These are phyloP conservation scores for Camellia lanceoleosa DNA, from an alignment of 148 eudicot species.

Conservation along the genomic window DNA sequence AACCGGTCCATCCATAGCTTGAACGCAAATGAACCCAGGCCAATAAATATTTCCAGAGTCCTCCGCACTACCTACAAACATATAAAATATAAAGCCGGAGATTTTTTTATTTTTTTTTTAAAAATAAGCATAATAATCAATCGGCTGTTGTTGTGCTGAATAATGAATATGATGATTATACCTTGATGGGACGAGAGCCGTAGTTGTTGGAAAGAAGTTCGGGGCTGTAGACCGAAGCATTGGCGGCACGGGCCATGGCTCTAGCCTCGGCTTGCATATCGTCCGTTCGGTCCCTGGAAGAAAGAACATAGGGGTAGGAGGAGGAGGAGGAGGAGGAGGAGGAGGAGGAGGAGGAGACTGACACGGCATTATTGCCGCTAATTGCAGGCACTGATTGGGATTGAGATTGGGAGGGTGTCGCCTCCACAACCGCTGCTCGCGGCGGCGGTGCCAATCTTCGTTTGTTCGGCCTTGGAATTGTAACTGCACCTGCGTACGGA, in stretches of 20 bases:
- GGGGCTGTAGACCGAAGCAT: conserved; percentile 74
- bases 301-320: conserved; percentile 19
- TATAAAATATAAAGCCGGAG: conserved; percentile 2
- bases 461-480: background rate
- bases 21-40: conserved; percentile 77
- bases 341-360: conserved; percentile 3
- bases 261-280: conserved; percentile 95
- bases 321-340: too few species aligned
- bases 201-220: conserved; percentile 58
- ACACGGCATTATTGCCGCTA: conserved; percentile 12
- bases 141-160: too few species aligned
- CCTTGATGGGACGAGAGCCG: conserved; percentile 83
- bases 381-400: conserved; percentile 5
- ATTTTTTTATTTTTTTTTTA: too few species aligned
- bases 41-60: conserved; percentile 61
- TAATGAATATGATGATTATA: conserved; percentile 7
- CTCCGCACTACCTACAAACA: conserved; percentile 53
- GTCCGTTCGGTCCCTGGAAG: conserved; percentile 53
- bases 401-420: background rate
- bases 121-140: too few species aligned
- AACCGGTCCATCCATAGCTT: conserved; percentile 70
- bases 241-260: conserved; percentile 81
- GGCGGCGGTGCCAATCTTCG: conserved; percentile 3
- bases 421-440: conserved; percentile 24
- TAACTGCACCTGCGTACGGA: background rate